phyloP scores from a whole-genome alignment of 2,329 filamentous ascomycete genomes.

The Diaporthe sp. region DNA sequence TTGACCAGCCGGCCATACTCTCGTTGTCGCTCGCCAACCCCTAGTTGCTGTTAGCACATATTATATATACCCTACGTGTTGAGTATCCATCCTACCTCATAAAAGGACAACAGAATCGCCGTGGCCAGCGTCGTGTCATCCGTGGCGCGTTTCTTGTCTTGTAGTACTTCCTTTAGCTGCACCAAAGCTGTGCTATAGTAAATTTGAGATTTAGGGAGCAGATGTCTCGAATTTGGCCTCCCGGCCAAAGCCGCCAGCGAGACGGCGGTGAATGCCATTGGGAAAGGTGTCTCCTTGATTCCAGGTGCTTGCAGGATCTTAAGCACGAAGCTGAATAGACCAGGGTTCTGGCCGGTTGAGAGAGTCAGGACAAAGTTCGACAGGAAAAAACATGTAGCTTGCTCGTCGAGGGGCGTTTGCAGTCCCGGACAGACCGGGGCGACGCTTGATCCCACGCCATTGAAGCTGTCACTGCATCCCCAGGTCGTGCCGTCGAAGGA shows the following conservation, averaged over 20 bases:
- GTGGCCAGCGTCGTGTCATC: constrained; percentile 44
- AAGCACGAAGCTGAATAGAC: constrained; percentile 44
- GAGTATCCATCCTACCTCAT: constrained; percentile 37
- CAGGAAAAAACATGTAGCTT: constrained; percentile 46
- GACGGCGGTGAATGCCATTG: constrained; percentile 44
- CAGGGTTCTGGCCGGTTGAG: constrained; percentile 41
- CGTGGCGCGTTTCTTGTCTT: constrained; percentile 41
- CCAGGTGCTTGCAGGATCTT: constrained; percentile 42
- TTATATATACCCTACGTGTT: not conserved
- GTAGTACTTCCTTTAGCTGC: constrained; percentile 43
- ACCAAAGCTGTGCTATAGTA: constrained; percentile 45
- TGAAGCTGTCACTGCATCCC: not conserved
- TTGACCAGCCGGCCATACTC: constrained; percentile 42
- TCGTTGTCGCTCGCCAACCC: constrained; percentile 42
- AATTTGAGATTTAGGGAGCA: constrained; percentile 42
- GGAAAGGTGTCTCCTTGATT: constrained; percentile 43
- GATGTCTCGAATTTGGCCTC: constrained; percentile 43
- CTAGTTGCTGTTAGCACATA: constrained; percentile 8
- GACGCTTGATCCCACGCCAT: not conserved
- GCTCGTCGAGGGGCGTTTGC: constrained; percentile 45
- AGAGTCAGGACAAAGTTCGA: constrained; percentile 45
- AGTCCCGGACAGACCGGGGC: constrained; percentile 21
- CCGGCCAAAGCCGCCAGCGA: constrained; percentile 45
- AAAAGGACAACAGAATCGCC: constrained; percentile 45
- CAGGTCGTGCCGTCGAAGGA: constrained; percentile 34